A percentile compares a stretch with the other conserved stretches of the same genome.
These are phyloP conservation scores for Achaetomium macrosporum DNA, from an alignment of 2,329 filamentous ascomycete genomes.

Conservation along the genomic window DNA sequence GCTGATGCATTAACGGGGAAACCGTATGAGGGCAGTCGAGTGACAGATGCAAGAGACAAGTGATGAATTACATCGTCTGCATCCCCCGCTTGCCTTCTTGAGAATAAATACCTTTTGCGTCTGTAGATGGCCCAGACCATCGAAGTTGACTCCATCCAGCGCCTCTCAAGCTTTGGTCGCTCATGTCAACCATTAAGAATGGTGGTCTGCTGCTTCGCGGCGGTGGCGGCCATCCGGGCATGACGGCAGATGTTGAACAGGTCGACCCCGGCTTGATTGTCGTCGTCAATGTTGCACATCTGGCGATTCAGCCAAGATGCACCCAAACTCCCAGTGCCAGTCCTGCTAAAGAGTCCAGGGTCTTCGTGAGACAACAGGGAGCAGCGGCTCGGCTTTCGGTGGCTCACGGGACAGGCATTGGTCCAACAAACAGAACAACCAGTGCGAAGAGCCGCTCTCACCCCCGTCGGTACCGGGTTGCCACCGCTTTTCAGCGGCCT, in stretches of 20 bases:
- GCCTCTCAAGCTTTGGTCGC: not conserved
- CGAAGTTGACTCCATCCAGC: not conserved
- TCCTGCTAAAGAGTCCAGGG: conserved; percentile 1
- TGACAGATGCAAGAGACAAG: conserved; percentile 2
- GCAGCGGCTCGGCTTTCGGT: conserved; percentile 16
- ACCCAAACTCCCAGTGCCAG: not conserved
- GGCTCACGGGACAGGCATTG: conserved; percentile 2
- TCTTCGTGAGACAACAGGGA: conserved; percentile 14
- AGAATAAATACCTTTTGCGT: conserved; percentile 2
- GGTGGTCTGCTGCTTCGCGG: not conserved
- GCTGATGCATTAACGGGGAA: not conserved
- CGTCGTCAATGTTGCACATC: not conserved
- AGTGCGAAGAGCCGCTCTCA: not conserved
- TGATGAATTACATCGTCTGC: conserved; percentile 8
- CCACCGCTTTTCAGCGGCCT: not conserved
- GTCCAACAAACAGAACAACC: conserved; percentile 7
- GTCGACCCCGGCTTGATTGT: not conserved
- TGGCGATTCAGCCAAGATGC: conserved; percentile 5
- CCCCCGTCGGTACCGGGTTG: conserved; percentile 3
- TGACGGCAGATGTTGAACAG: not conserved
- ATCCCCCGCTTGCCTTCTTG: conserved; percentile 17
- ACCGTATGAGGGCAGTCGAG: conserved; percentile 1
- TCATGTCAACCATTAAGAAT: not conserved
- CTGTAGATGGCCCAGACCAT: not conserved
- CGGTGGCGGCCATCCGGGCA: not conserved